Base-by-base conservation (phyloP, 768 basidiomycete species). In the Mycena latifolia region DNA sequence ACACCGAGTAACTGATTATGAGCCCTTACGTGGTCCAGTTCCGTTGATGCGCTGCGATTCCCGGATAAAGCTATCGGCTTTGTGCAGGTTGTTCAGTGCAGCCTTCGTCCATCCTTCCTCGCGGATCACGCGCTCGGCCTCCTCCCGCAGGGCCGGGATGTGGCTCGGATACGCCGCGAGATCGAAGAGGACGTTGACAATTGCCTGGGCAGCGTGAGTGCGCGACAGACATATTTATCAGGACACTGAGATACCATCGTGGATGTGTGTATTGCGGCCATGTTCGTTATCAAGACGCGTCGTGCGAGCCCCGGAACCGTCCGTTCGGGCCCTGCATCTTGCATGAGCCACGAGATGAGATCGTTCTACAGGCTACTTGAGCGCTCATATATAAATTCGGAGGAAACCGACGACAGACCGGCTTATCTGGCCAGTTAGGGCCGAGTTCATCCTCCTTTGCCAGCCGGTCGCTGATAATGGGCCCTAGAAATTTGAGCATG, bases 391-490 rank as follows among this genome's bases (percentile, higher is more conserved):
- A 18, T 39, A 4, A 33, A 11, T 6, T 18, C 11, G 17, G 18
- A 5, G 24, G 25, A 18, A 27, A 15, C 5, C 12, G 5, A 50
- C 22, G 14, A 54, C 79, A 0, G 39, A 82, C 81, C 15, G 81
- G 77, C 50, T 72, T 78, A 14, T 77, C 75, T 0, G 58, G 29
- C 74, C 77, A 79, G 7, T 76, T 62, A 1, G 66, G 33, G 2
- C 77, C 76, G 9, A 73, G 65, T 29, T 77, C 65, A 2, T 71
- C 62, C 29, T 73, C 60, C 48, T 66, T 68, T 18, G 47, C 54
- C 35, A 63, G 66, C 10, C 81, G 72, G 18, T 79, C 73, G 22
- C 77, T 72, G 22, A 83, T 75, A 15, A 76, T 50, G 0, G 79
- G 77, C 25, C 65, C 68, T 37, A 80, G 59, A 35, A 68, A 61